Evolutionary conservation across 441 rosid genomes (phyloP).

Genomic region (Sinapis alba): DNA sequence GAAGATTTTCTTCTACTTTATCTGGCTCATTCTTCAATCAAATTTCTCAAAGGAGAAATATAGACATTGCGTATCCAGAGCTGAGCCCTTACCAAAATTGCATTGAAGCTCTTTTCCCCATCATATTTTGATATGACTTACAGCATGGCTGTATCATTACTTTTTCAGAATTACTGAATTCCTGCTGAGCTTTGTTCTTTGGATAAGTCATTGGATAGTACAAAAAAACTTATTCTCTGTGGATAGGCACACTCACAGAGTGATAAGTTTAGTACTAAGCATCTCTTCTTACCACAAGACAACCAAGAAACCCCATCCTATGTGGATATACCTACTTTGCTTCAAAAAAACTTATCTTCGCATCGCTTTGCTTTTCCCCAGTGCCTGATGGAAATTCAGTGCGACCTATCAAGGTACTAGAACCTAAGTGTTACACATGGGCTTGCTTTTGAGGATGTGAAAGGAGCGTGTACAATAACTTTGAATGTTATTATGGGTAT

Average conservation of each 20-base stretch:
- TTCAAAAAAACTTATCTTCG: not conserved
- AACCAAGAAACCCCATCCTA: not conserved
- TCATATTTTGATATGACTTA: not conserved
- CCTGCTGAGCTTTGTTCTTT: slow-evolving; percentile 37
- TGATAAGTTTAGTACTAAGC: slow-evolving; percentile 62
- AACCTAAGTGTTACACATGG: slow-evolving; percentile 32
- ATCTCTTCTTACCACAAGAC: not conserved
- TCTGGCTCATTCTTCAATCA: not conserved
- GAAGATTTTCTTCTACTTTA: not conserved
- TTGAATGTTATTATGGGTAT: slow-evolving; percentile 87
- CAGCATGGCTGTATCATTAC: no score
- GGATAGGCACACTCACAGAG: slow-evolving; percentile 83
- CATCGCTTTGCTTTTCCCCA: not conserved
- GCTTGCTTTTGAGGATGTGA: not conserved
- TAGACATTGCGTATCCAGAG: not conserved
- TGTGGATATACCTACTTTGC: not conserved
- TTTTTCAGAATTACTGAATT: slow-evolving; percentile 47
- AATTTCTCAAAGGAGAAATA: no score
- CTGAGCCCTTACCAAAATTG: not conserved
- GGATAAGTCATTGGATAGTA: slow-evolving; percentile 33
- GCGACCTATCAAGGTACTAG: slow-evolving; percentile 35
- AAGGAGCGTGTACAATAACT: slow-evolving; percentile 57
- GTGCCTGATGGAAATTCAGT: not conserved
- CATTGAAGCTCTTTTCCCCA: not conserved
- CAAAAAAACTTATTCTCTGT: slow-evolving; percentile 66